Percentiles rank a stretch among this genome's conserved stretches.
phyloP scores from a whole-genome alignment of 208 protist species.

The Crithidia acanthocephali region DNA sequence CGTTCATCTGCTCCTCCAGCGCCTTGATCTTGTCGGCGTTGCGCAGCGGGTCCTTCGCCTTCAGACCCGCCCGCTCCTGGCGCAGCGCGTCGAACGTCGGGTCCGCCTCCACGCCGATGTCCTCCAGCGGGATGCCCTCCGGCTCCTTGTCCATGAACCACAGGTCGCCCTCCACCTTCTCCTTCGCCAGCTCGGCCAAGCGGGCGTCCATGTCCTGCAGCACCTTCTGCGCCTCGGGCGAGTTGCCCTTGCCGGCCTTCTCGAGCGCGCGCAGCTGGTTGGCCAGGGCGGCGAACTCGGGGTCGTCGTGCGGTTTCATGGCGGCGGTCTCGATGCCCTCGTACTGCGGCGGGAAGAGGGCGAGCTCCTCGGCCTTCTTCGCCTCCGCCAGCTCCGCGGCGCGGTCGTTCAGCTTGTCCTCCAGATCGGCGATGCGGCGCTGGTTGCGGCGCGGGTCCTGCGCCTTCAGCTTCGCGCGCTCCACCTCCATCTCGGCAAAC shows the following conservation, averaged over 20 bases:
- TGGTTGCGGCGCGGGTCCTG: slow-evolving; percentile 68
- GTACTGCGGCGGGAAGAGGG: slow-evolving; percentile 47
- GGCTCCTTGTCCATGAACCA: slow-evolving; percentile 78
- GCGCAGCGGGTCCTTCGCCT: slow-evolving; percentile 56
- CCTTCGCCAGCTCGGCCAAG: slow-evolving; percentile 51
- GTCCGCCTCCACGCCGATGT: slow-evolving; percentile 58
- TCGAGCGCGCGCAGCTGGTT: slow-evolving; percentile 56
- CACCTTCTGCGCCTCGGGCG: slow-evolving; percentile 41
- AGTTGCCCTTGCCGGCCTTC: slow-evolving; percentile 33
- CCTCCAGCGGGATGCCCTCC: slow-evolving; percentile 67
- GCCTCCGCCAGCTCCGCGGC: slow-evolving; percentile 61
- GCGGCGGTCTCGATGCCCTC: slow-evolving; percentile 60
- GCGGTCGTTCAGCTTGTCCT: slow-evolving; percentile 69
- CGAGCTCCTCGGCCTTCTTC: slow-evolving; percentile 67
- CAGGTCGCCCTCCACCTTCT: slow-evolving; percentile 69
- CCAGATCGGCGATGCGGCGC: slow-evolving; percentile 60
- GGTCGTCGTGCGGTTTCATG: slow-evolving; percentile 65
- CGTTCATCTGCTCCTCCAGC: slow-evolving; percentile 69
- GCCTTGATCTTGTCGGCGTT: slow-evolving; percentile 57
- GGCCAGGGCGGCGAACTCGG: slow-evolving; percentile 58
- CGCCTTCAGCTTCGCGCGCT: slow-evolving; percentile 73
- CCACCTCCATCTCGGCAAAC: slow-evolving; percentile 69
- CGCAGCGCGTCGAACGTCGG: slow-evolving; percentile 46
- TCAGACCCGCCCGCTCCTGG: slow-evolving; percentile 59
- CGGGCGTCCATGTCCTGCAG: slow-evolving; percentile 49